Percentiles rank a stretch among this genome's conserved stretches.
Evolutionary conservation across 1,139 yeast species (phyloP).

Genomic region (Eremothecium coryli): DNA sequence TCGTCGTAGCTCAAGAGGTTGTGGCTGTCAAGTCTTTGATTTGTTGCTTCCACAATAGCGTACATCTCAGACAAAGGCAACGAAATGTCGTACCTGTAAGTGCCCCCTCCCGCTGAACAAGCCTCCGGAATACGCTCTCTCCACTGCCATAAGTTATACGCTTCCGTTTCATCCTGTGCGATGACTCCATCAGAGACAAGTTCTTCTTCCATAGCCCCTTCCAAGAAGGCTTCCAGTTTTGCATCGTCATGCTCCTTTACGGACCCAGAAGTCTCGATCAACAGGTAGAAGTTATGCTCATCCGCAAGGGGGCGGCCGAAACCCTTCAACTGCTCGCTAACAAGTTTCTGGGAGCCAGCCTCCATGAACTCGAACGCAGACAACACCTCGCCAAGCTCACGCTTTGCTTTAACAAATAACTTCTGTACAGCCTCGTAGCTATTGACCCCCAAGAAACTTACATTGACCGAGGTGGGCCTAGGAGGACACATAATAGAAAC

Average conservation of each 20-base stretch:
- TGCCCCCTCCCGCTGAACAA: conserved; percentile 78
- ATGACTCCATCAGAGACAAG: conserved; percentile 84
- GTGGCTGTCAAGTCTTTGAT: conserved; percentile 44
- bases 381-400: conserved; percentile 72
- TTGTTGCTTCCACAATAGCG: conserved; percentile 65
- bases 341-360: conserved; percentile 57
- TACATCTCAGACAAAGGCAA: conserved; percentile 73
- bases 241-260: conserved; percentile 77
- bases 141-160: conserved; percentile 83
- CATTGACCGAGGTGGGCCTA: conserved; percentile 81
- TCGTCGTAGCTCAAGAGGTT: conserved; percentile 45
- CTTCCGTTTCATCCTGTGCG: conserved; percentile 89
- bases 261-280: conserved; percentile 92
- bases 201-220: conserved; percentile 74
- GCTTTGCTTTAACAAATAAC: conserved; percentile 70
- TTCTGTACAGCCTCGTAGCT: conserved; percentile 75
- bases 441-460: conserved; percentile 77
- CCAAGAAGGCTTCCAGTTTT: conserved; percentile 72
- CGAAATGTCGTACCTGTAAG: conserved; percentile 89
- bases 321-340: conserved; percentile 45
- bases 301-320: conserved; percentile 70
- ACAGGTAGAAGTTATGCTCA: conserved; percentile 73
- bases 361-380: conserved; percentile 98
- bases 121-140: conserved; percentile 92
- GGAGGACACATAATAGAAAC: conserved; percentile 85